Evolutionary conservation across 768 basidiomycete genomes (phyloP), one percentile per base, ranked within the genome.

Genomic region (Hydnum rufescens): DNA sequence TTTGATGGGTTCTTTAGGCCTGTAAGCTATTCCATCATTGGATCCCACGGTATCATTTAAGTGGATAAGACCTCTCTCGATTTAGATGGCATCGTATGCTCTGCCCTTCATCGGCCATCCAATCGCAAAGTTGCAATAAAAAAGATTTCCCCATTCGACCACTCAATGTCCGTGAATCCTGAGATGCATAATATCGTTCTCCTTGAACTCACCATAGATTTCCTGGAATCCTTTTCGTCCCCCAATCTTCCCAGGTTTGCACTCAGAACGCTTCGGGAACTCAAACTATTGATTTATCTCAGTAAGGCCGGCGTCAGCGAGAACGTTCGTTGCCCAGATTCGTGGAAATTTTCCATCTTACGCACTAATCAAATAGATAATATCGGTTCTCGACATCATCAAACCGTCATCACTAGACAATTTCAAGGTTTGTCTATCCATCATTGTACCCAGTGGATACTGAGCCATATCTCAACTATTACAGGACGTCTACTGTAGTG

Each of bases 111-210:
- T 63, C 64, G 73, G 51, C 75, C 82, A 0, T 81, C 80, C 0
- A 77, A 80, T 42, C 74, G 83, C 42, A 84, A 79, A 67, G 92
- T 97, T 46, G 92, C 92, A 30, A 95, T 96, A 64, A 96, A 96
- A 67, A 82, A 85, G 58, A 95, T 97, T 64, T 78, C 82, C 0
- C 92, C 92, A 0, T 95, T 96, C 59, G 88, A 90, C 65, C 89
- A 93, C 62, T 78, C 83, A 34, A 86, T 89, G 86, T 90, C 90
- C 65, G 85, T 82, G 62, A 39, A 25, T 28, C n/a, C n/a, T n/a
- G n/a, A n/a, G n/a, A n/a, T n/a, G n/a, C n/a, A n/a, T n/a, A n/a
- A n/a, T n/a, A n/a, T n/a, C n/a, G n/a, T n/a, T n/a, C n/a, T n/a
- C n/a, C n/a, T n/a, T n/a, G n/a, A n/a, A n/a, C 26, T 47, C 8